Percentiles rank a stretch among this genome's conserved stretches.
These are phyloP conservation scores for Starmerella sirachaensis DNA, from an alignment of 805 yeast genomes.

Conservation along the genomic window DNA sequence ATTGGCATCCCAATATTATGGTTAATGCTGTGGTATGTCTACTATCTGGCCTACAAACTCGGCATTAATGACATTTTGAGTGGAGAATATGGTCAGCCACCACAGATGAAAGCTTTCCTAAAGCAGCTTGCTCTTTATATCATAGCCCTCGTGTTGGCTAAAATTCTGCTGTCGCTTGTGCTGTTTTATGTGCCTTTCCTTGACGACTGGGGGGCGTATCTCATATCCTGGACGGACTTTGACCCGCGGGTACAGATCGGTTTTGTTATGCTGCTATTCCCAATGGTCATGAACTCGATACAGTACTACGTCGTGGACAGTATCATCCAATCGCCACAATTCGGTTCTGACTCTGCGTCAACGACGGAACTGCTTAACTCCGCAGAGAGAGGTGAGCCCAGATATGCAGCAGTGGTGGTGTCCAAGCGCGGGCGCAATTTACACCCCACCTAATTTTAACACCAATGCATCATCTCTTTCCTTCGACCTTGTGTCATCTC, in stretches of 20 bases:
- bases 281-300: slow-evolving; percentile 33
- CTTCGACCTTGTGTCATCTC: background rate
- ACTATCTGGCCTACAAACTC: slow-evolving; percentile 33
- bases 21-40: slow-evolving; percentile 34
- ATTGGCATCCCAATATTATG: slow-evolving; percentile 79
- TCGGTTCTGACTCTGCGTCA: slow-evolving; percentile 20
- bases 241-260: slow-evolving; percentile 75
- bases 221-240: slow-evolving; percentile 64
- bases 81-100: slow-evolving; percentile 58
- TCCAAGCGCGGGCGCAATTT: slow-evolving; percentile 4
- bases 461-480: background rate
- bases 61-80: slow-evolving; percentile 35
- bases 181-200: slow-evolving; percentile 53
- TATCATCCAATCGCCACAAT: slow-evolving; percentile 42
- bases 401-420: slow-evolving; percentile 15
- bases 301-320: slow-evolving; percentile 50
- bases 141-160: slow-evolving; percentile 50
- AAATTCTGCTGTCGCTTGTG: slow-evolving; percentile 45
- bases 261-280: slow-evolving; percentile 60
- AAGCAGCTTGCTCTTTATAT: slow-evolving; percentile 66
- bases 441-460: background rate
- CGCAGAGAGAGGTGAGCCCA: slow-evolving; percentile 5
- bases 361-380: too few species aligned
- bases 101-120: slow-evolving; percentile 47
- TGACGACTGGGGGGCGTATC: slow-evolving; percentile 57